These are phyloP conservation scores for Pseudogymnoascus sp. DNA, from an alignment of 2,329 filamentous ascomycete species.

Conservation along the genomic window DNA sequence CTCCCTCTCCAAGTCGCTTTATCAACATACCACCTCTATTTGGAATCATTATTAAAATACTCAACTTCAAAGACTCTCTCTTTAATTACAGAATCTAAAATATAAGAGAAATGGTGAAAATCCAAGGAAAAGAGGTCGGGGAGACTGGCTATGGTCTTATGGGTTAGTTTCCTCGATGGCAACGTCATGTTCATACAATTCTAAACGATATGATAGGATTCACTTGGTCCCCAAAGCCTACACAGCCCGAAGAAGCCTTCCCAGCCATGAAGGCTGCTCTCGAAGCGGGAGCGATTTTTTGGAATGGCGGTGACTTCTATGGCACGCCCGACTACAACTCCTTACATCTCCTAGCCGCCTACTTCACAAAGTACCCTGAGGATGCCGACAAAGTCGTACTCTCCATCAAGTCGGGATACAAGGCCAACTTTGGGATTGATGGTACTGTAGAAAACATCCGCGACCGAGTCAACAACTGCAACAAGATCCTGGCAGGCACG, in stretches of 20 bases:
- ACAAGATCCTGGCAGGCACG: conserved; percentile 35
- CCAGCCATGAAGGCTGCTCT: conserved; percentile 45
- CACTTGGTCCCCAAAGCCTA: conserved; percentile 17
- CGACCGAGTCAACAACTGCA: conserved; percentile 45
- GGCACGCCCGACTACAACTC: conserved; percentile 49
- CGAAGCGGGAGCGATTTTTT: conserved; percentile 35
- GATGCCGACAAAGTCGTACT: conserved; percentile 52
- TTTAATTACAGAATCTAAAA: neutral
- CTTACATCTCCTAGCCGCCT: conserved; percentile 47
- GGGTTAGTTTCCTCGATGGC: neutral
- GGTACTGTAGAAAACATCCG: conserved; percentile 44
- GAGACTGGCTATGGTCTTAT: conserved; percentile 23
- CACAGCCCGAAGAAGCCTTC: conserved; percentile 36
- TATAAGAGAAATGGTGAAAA: neutral
- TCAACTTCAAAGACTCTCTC: no score
- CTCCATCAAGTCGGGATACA: conserved; percentile 48
- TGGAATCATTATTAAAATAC: no score
- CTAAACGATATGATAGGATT: conserved; percentile 13
- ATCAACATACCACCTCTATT: no score
- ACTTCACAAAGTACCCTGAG: conserved; percentile 53
- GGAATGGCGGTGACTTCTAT: conserved; percentile 58
- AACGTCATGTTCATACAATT: neutral
- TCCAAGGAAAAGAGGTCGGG: conserved; percentile 23
- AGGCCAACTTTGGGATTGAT: conserved; percentile 33
- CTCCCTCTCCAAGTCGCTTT: neutral